A percentile compares a stretch with the other conserved stretches of the same genome.
Conservation (phyloP, 768 basidiomycete genomes). For the Auricularia cornea region DNA sequence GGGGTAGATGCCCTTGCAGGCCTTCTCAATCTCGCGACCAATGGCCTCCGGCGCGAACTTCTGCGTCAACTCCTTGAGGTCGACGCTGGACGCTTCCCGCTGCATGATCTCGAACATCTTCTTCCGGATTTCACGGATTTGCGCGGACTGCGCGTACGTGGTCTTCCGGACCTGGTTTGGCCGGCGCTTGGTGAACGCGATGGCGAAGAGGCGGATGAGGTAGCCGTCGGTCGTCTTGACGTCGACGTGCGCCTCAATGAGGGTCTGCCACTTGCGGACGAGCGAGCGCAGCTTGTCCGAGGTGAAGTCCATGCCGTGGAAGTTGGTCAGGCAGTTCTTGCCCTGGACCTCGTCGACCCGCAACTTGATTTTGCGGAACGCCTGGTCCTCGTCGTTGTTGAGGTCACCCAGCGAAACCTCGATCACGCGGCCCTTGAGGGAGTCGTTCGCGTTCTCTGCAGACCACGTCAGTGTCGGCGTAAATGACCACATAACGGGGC, state of each 20-base stretch:
- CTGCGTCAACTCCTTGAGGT: constrained; percentile 96
- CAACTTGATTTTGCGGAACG: constrained; percentile 99
- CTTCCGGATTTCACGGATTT: constrained; percentile 94
- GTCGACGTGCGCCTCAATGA: constrained; percentile 98
- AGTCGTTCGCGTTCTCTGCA: constrained; percentile 96
- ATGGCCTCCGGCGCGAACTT: constrained; percentile 99
- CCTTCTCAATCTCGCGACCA: constrained; percentile 99
- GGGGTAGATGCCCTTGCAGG: constrained; percentile 92
- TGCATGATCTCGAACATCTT: constrained; percentile 99
- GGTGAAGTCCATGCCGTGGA: constrained; percentile 99
- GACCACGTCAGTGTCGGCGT: constrained; percentile 4
- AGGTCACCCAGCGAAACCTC: constrained; percentile 96
- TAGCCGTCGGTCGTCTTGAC: constrained; percentile 99
- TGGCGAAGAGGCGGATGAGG: constrained; percentile 96
- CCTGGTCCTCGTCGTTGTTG: constrained; percentile 99
- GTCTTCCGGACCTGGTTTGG: constrained; percentile 97
- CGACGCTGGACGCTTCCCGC: constrained; percentile 88
- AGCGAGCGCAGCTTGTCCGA: constrained; percentile 99
- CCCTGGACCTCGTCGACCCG: constrained; percentile 94
- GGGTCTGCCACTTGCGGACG: constrained; percentile 99
- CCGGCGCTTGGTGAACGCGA: constrained; percentile 97
- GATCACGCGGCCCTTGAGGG: constrained; percentile 90
- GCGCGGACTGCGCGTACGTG: constrained; percentile 91
- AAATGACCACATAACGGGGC: not conserved
- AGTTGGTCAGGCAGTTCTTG: constrained; percentile 99